These are phyloP conservation scores for Aspergillus jensenii DNA, from an alignment of 2,329 filamentous ascomycete species.

Conservation along the genomic window DNA sequence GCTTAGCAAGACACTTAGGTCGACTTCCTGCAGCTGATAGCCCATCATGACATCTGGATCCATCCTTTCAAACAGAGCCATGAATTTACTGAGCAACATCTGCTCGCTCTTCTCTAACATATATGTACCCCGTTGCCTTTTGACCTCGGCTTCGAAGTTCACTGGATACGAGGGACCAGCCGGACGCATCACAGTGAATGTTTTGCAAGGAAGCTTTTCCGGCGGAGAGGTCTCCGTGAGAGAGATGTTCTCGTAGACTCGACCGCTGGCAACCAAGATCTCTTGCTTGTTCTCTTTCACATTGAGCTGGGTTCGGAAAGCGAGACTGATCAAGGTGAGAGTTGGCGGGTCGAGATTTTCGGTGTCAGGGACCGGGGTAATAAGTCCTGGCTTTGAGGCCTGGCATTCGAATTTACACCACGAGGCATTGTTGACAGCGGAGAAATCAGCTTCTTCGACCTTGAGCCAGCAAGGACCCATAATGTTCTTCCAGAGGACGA, in stretches of 20 bases:
- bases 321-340: constrained; percentile 92
- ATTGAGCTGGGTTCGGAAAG: constrained; percentile 85
- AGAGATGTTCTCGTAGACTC: constrained; percentile 87
- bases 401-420: constrained; percentile 95
- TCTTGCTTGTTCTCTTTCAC: constrained; percentile 94
- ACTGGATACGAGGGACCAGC: constrained; percentile 73
- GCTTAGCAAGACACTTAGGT: constrained; percentile 86
- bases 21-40: constrained; percentile 94
- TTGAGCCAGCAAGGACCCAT: constrained; percentile 99
- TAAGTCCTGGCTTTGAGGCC: constrained; percentile 72
- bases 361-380: constrained; percentile 71
- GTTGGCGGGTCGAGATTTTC: constrained; percentile 82
- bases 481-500: constrained; percentile 97
- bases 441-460: constrained; percentile 82
- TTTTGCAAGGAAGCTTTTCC: constrained; percentile 83
- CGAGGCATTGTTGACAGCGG: constrained; percentile 82
- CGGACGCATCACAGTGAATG: constrained; percentile 88
- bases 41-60: constrained; percentile 94
- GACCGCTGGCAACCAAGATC: constrained; percentile 84
- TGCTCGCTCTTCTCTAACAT: constrained; percentile 81
- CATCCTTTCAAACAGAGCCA: constrained; percentile 81
- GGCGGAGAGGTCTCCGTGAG: constrained; percentile 84
- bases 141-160: constrained; percentile 77
- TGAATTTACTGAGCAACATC: constrained; percentile 81
- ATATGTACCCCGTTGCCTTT: constrained; percentile 73